These are phyloP conservation scores for Rhizopogon rudus DNA, from an alignment of 768 basidiomycete species.

Conservation along the genomic window DNA sequence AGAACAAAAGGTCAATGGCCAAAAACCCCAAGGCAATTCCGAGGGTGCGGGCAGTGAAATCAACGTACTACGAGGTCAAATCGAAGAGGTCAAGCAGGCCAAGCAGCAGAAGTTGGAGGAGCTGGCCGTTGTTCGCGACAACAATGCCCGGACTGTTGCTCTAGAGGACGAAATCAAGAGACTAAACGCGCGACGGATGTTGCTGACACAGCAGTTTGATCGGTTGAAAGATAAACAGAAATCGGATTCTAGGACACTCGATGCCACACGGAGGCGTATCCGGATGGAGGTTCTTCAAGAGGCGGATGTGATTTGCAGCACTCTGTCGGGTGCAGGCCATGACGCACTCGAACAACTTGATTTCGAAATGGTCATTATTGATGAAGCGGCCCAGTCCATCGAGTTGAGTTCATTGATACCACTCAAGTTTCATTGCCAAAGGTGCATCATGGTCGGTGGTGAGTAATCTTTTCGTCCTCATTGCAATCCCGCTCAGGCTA, in stretches of 20 bases:
- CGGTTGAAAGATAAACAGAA: conserved; percentile 78
- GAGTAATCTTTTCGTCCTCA: conserved; percentile 5
- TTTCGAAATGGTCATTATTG: conserved; percentile 95
- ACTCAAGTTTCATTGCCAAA: conserved; percentile 76
- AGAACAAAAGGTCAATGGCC: conserved; percentile 60
- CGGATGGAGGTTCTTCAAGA: conserved; percentile 74
- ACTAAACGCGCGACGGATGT: conserved; percentile 60
- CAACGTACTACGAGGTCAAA: conserved; percentile 52
- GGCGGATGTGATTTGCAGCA: conserved; percentile 92
- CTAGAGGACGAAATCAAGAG: conserved; percentile 70
- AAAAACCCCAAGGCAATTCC: conserved; percentile 30
- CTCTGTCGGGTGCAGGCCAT: conserved; percentile 90
- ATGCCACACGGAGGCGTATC: conserved; percentile 71
- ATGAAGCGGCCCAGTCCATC: conserved; percentile 96
- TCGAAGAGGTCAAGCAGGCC: conserved; percentile 61
- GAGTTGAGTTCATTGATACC: conserved; percentile 95
- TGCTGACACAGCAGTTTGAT: conserved; percentile 67
- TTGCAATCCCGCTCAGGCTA: not conserved
- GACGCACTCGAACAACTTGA: conserved; percentile 78
- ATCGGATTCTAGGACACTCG: conserved; percentile 74
- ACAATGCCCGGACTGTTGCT: conserved; percentile 42
- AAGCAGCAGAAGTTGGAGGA: conserved; percentile 61
- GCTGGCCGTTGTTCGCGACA: conserved; percentile 50
- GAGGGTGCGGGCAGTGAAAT: conserved; percentile 59
- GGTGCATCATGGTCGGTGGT: conserved; percentile 94